Base-by-base conservation (phyloP, 2,329 filamentous ascomycete genomes). In the Aspergillus cejpii region DNA sequence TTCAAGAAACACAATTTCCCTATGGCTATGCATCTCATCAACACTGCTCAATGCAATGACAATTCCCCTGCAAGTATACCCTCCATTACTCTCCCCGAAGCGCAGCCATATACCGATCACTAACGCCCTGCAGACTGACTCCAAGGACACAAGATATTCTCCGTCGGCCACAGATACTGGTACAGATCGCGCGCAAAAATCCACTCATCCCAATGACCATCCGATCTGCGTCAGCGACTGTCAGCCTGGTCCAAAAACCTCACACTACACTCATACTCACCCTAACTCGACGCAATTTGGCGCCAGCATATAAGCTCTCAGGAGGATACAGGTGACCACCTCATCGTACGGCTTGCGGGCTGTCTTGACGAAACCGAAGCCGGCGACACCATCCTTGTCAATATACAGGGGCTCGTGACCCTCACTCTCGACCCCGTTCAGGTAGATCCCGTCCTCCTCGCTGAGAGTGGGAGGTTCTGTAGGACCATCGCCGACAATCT, bases 301-400 rank as follows among this genome's bases (percentile, higher is more conserved):
- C 24, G 52, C 53, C 29, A 58, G 23, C 47, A 50, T 46, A 10
- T 39, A 43, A 2, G 51, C 51, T 11, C 53, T 38, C 3, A 59
- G 43, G 11, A 58, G 24, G 15, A 59, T 45, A 15, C 47, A 50
- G 2, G 45, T 36, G 11, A 55, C 50, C 3, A 54, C 55, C 17
- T 26, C n/a, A 39, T 57, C 52, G 12, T 57, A 57, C 8, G 52
- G 49, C 38, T 40, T 51, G 2, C 10, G 20, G 1, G 11, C 42
- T 1, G 56, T 58, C 21, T 55, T 57, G 33, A 46, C 45, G 26
- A 44, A 53, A 8, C 6, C 23, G 19, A 26, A 41, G 0, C 8
- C 2, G 1, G 27, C 29, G 1, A 24, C 12, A 2, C 24, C 38
- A 11, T 34, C 8, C 11, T 39, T 29, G 17, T 36, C 12, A n/a